Percentiles rank a stretch among this genome's conserved stretches.
Evolutionary conservation across 371 early-diverging fungal species (phyloP).

Genomic region (Mucor lusitanicus): DNA sequence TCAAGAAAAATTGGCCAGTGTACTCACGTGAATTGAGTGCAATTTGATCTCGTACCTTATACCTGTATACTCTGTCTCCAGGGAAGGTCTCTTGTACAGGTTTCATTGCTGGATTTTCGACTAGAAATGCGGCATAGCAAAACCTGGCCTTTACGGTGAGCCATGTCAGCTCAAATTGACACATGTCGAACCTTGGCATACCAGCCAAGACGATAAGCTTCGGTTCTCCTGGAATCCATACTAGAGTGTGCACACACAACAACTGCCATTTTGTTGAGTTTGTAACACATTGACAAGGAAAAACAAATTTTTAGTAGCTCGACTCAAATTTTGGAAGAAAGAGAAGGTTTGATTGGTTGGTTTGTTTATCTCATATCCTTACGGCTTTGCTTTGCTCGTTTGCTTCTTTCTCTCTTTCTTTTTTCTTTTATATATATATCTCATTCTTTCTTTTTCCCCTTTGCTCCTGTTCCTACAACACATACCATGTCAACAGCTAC

Average conservation of each 20-base stretch:
- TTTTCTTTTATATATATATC: not conserved
- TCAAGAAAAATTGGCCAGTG: not conserved
- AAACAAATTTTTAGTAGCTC: not conserved
- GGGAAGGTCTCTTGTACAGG: too few relatives aligned
- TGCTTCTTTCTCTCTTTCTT: not conserved
- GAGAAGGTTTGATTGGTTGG: not conserved
- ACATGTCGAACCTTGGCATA: too few relatives aligned
- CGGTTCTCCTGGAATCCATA: too few relatives aligned
- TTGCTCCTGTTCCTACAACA: not conserved
- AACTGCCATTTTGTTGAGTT: constrained; percentile 1
- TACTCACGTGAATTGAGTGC: constrained; percentile 7
- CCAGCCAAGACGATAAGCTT: too few relatives aligned
- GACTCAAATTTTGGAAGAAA: not conserved
- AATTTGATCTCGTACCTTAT: not conserved
- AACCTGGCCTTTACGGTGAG: too few relatives aligned
- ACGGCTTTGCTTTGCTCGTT: not conserved
- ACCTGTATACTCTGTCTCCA: too few relatives aligned
- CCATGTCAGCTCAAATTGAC: too few relatives aligned
- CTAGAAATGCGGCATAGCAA: too few relatives aligned
- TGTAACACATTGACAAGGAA: not conserved
- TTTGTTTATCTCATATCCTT: not conserved
- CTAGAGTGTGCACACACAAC: too few relatives aligned
- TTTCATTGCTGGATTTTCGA: not conserved
- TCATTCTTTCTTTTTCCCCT: not conserved
- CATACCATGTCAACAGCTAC: constrained; percentile 13